Base-by-base conservation (phyloP, 768 basidiomycete genomes). In the Kwoniella europaea region DNA sequence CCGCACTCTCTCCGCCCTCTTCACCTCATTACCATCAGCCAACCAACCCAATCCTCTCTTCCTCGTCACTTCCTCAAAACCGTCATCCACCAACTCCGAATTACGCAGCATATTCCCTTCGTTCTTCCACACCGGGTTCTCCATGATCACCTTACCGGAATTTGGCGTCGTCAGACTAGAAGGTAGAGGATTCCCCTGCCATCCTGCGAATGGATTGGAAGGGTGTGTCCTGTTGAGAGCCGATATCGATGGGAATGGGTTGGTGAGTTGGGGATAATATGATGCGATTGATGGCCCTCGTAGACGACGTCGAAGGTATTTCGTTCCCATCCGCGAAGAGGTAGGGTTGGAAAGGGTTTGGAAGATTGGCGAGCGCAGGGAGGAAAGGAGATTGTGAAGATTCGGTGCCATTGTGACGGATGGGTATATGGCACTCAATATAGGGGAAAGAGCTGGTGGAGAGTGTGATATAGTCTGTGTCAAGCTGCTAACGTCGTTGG, bases 301-400 rank as follows among this genome's bases (percentile, higher is more conserved):
- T 44, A 98, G 88, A 18, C 91, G 87, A 15, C 88, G 86, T 20
- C 91, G 89, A 57, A 98, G 89, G 85, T 96, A 94, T 85, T 98
- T 98, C 29, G 93, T 91, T 18, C 96, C 96, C 0, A 92, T 94
- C 18, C 95, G 90, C 15, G 89, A 81, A 29, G 88, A 88, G 2
- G 87, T 87, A 0, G 95, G 95, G 84, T 98, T 98, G 85, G 91
- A 93, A 3, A 91, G 86, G 10, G 93, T 96, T 79, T 93, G 89
- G 79, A 98, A 96, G 64, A 98, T 88, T 27, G 72, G 67, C 35
- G 81, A 81, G 10, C 78, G 82, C 60, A 82, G 65, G 41, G 75
- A 73, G 12, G 75, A 74, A 42, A 82, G 76, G 55, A 76, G 59
- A 46, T 69, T 67, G 44, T 63, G 73, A 42, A 79, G 52, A n/a